Base-by-base conservation (phyloP, 2,329 filamentous ascomycete genomes). In the Fusarium sp. region DNA sequence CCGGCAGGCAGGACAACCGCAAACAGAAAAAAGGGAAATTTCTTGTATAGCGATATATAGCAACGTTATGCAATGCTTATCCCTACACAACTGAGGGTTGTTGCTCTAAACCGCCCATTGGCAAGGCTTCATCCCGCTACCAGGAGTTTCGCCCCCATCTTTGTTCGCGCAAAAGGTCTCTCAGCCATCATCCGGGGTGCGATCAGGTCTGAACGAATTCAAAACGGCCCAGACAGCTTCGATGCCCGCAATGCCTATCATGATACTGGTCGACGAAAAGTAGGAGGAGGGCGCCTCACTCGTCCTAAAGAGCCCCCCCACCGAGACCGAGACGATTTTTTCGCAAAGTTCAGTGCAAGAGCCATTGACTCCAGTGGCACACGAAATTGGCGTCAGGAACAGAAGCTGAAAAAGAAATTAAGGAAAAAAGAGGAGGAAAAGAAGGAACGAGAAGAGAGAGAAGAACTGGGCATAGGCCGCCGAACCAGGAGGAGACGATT, bases 121-220 rank as follows among this genome's bases (percentile, higher is more conserved):
- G 47, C 65, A 23, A 53, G 40, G 21, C 42, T 56, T n/a, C 37
- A 73, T 38, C 37, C 53, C 8, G 28, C 54, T 38, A 54, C 59
- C 28, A 60, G 56, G 46, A 56, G 25, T 37, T 71, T 67, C n/a
- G 66, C 73, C 30, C 75, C 72, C 30, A 46, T 75, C 9, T 60
- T 69, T 21, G 70, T 74, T 44, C 81, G 81, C 46, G 37, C 75
- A 28, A 77, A 81, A 33, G 82, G 79, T 46, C 86, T 94, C 67
- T 92, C 92, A 15, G 92, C 92, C 47, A 94, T 95, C 77, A 88
- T 90, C 73, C 86, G 88, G 50, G 92, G 92, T 19, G 85, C 94
- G 61, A 89, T 90, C 49, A 77, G 83, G 80, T 81, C 88, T 74
- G 73, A 86, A 77, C 75, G 80, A 69, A 80, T 73, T 43, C 77